Evolutionary conservation across 139 green algal species (phyloP).

Genomic region (Chlamydomonas eustigma): DNA sequence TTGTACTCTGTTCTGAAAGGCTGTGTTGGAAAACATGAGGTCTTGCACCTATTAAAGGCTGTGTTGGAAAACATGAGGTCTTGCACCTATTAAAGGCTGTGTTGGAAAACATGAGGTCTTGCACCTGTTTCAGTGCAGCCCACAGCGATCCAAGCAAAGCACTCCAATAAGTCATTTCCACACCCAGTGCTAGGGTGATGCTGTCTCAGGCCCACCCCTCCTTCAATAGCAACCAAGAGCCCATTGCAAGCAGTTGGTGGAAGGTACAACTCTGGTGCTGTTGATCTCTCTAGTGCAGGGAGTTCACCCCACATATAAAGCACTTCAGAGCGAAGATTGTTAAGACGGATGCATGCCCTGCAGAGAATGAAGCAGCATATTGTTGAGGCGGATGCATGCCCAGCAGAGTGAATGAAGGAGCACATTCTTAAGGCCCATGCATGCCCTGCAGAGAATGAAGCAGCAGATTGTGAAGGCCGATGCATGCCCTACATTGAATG

Average conservation of each 20-base stretch:
- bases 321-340: background rate
- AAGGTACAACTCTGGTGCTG: background rate
- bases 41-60: too few species aligned
- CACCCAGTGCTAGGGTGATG: background rate
- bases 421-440: background rate
- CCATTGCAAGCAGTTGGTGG: background rate
- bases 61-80: too few species aligned
- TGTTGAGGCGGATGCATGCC: background rate
- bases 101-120: too few species aligned
- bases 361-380: background rate
- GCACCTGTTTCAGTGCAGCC: background rate
- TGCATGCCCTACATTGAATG: background rate
- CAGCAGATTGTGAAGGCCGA: background rate
- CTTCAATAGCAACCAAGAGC: background rate
- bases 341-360: background rate
- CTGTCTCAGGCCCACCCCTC: background rate
- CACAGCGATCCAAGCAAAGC: background rate
- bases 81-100: too few species aligned
- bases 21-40: too few species aligned
- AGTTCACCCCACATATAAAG: background rate
- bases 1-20: too few species aligned
- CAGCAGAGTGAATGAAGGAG: background rate
- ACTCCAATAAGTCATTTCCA: background rate
- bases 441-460: background rate
- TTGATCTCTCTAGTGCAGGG: too few species aligned